Base-by-base conservation (phyloP, 768 basidiomycete genomes). In the Grammothele lineata region DNA sequence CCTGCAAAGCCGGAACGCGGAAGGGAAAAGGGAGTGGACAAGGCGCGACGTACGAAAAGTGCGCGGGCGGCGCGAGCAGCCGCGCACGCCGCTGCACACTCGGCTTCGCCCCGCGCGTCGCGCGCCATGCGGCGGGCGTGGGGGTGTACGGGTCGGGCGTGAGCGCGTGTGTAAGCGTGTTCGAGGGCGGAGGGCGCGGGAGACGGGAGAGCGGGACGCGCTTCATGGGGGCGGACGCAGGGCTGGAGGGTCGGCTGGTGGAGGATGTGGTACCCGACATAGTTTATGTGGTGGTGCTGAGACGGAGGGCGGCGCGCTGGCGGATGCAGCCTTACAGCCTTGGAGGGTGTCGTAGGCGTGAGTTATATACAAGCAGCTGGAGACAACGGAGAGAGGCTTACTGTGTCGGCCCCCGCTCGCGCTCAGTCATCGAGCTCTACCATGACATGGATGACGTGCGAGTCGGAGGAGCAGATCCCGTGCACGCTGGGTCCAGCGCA, bases 21-120 rank as follows among this genome's bases (percentile, higher is more conserved):
- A 86, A 92, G 0, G 94, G 95, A 65, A 96, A 97, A 2, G 83
- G 69, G 0, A 87, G 50, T 8, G 92, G 90, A 53, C 91, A 76
- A 0, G 95, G 94, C 3, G 87, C 75, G 45, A 91, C 83, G 60
- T 83, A 81, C n/a, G 85, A 77, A 66, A 81, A 93, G 63, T 93
- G 91, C 4, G 77, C 76, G 33, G 73, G 62, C 0, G 71, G 60
- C 0, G 75, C 65, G 15, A 87, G 67, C 1, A 88, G 69, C 48
- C 84, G 77, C 30, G 84, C 74, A 45, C 88, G 76, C 17, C 87
- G 79, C 61, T 87, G 87, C 18, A 83, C 51, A 59, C 81, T 85
- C 0, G 90, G 88, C 2, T 64, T 70, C 41, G 60, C 70, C 6
- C 58, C 61, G 43, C 84, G 74, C 9, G 80, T 65, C 15, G 70